Conservation (phyloP, 2,329 filamentous ascomycete species). For the Botryotinia calthae region DNA sequence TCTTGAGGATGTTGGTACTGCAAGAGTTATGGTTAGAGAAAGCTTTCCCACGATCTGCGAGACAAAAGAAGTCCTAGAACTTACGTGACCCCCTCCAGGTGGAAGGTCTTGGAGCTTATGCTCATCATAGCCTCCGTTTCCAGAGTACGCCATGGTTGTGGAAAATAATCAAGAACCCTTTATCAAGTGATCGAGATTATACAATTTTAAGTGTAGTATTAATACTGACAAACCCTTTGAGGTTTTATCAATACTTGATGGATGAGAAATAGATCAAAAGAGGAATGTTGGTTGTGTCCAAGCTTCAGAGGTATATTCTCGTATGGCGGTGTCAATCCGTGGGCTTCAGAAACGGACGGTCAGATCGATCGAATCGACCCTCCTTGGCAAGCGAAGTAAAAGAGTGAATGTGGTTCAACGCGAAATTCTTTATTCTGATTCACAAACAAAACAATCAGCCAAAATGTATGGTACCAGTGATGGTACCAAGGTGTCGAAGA, state of each 20-base stretch:
- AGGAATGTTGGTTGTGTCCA: constrained; percentile 3
- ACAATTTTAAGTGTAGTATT: background rate
- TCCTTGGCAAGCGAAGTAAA: background rate
- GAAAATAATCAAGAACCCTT: constrained; percentile 9
- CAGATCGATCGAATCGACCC: background rate
- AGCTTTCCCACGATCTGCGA: background rate
- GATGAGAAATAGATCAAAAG: background rate
- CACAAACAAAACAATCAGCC: background rate
- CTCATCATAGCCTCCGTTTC: constrained; percentile 56
- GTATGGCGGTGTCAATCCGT: constrained; percentile 1
- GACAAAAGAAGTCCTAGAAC: constrained; percentile 32
- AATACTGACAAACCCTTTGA: background rate
- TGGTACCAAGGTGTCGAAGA: background rate
- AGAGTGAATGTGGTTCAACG: constrained; percentile 5
- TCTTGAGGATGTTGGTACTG: constrained; percentile 49
- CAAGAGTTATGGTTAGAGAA: constrained; percentile 25
- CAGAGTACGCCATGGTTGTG: constrained; percentile 62
- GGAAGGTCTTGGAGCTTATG: constrained; percentile 68
- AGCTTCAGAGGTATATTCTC: background rate
- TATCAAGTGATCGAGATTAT: constrained; percentile 4
- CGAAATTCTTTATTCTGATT: background rate
- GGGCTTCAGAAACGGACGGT: background rate
- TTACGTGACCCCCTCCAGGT: constrained; percentile 54
- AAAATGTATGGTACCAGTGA: background rate
- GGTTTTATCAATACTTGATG: background rate